Conservation (phyloP, 306 rosid species). For the Oxytropis ochrocephala region DNA sequence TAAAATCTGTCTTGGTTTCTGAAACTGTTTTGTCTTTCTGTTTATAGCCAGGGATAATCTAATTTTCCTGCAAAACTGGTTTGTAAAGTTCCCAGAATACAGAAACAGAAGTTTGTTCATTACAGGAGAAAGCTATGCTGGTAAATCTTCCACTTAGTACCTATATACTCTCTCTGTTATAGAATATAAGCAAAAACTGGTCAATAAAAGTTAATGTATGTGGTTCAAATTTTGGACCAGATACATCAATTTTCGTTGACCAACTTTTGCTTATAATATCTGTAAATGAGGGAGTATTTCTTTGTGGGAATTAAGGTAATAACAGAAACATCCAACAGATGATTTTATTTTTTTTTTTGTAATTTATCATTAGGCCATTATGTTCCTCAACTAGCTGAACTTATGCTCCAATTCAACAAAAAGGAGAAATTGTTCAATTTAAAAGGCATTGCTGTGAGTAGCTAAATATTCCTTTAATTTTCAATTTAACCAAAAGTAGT, state of each 20-base stretch:
- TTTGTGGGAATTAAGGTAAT: background rate
- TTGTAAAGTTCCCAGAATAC: constrained; percentile 56
- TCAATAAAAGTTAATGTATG: too few species aligned
- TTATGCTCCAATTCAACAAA: constrained; percentile 48
- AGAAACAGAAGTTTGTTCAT: constrained; percentile 51
- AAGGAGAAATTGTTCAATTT: constrained; percentile 48
- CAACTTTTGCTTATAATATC: too few species aligned
- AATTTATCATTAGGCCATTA: constrained; percentile 50
- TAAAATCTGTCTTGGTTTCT: constrained; percentile 23
- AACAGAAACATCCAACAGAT: background rate
- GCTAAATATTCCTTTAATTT: background rate
- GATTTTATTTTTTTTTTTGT: background rate
- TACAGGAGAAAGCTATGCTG: constrained; percentile 75
- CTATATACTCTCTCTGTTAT: too few species aligned
- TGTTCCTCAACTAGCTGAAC: constrained; percentile 75
- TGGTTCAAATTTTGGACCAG: too few species aligned
- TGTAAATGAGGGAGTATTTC: too few species aligned
- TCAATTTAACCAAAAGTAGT: background rate
- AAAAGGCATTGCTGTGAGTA: constrained; percentile 74
- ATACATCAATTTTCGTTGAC: too few species aligned
- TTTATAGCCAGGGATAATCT: constrained; percentile 61
- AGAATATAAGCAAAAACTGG: too few species aligned
- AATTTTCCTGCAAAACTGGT: constrained; percentile 60
- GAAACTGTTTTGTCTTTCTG: constrained; percentile 16
- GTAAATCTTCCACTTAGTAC: constrained; percentile 24